Evolutionary conservation across 129 eudicot species (phyloP).

Genomic region (Scalesia atractyloides): DNA sequence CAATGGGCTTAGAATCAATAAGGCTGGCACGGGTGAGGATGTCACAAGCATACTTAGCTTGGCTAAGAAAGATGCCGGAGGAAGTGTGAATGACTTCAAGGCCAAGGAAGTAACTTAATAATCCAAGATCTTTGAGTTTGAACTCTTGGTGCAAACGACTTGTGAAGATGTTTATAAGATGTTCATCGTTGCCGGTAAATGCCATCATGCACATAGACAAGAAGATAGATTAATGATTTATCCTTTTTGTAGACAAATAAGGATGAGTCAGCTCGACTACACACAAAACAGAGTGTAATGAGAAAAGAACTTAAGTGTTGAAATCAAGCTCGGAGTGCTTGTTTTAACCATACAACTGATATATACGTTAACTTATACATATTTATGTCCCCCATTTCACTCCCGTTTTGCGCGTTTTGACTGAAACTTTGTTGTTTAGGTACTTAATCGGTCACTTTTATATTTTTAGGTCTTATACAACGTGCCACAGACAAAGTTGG

Average conservation of each 20-base stretch:
- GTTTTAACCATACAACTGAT: no score
- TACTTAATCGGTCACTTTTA: no score
- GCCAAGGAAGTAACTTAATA: no score
- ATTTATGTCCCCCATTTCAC: no score
- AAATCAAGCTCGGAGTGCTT: neutral
- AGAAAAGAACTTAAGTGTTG: neutral
- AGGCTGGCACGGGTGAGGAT: neutral
- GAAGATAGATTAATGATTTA: neutral
- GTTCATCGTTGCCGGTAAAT: neutral
- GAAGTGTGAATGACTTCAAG: neutral
- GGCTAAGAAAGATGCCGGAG: neutral
- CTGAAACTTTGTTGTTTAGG: no score
- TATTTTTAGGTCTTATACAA: no score
- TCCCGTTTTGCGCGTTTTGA: no score
- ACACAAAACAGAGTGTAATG: neutral
- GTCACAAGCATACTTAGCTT: neutral
- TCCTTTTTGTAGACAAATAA: neutral
- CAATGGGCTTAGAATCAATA: neutral
- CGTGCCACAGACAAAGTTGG: no score
- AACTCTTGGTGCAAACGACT: neutral
- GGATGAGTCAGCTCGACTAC: neutral
- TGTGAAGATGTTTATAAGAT: neutral
- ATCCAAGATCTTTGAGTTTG: neutral
- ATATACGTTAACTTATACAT: no score
- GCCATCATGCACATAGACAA: neutral